Evolutionary conservation across 257 asterid genomes (phyloP), one percentile per base, ranked within the genome.

Genomic region (Buddleja alternifolia): DNA sequence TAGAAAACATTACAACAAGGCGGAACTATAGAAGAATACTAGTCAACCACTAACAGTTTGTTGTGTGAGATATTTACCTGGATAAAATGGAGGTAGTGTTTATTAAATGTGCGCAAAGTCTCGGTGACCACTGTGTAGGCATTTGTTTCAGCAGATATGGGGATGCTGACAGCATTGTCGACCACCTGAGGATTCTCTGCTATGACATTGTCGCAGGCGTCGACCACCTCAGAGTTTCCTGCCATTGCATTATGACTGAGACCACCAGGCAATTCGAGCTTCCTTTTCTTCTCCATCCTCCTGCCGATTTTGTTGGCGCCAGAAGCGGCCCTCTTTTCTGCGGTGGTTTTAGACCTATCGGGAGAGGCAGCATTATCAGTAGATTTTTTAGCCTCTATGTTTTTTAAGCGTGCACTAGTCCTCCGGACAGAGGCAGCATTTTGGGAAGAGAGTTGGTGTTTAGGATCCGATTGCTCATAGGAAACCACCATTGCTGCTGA

Each of bases 101-200:
- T 85, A 73, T 92, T 92, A 60, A 87, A 92, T 5, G 41, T 56
- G 9, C 96, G 79, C 0, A 92, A 62, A 1, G 96, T 84, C 20
- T 87, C 92, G 0, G 85, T 92, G 1, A 87, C 93, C 64, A 34
- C 69, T 1, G 84, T 66, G 16, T 67, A 23, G 0, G 59, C 75
- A 36, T 81, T 77, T 51, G 59, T 74, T 51, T 66, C 86, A 32
- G 23, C 70, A 4, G 65, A 46, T 10, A 50, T 7, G 19, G 32
- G 5, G 34, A 2, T 29, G 34, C 2, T 29, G 5, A 29, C 34
- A 29, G 34, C 2, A 29, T 6, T 12, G 11, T 12, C 4, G 11
- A 29, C 42, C 1, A n/a, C 39, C 7, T 54, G 16, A 10, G 34
- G 34, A 29, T 5, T 29, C 34, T 29, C 5, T 5, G 5, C 34